These are phyloP conservation scores for Sporothrix phasma DNA, from an alignment of 2,329 filamentous ascomycete species.

Conservation along the genomic window DNA sequence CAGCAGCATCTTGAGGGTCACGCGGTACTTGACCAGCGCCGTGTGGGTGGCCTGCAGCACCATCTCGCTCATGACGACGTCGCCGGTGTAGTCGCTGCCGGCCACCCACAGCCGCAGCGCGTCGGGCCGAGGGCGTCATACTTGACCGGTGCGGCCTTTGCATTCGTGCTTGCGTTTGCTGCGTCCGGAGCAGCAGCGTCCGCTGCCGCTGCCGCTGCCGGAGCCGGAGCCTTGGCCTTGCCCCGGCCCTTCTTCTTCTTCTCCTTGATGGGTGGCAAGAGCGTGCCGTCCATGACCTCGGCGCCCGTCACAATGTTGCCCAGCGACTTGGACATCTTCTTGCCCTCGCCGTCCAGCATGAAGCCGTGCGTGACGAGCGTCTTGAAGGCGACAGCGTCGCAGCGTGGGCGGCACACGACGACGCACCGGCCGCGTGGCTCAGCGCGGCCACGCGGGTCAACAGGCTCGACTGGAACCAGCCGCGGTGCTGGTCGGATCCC, in stretches of 20 bases:
- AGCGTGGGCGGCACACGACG: not conserved
- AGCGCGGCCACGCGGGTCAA: slow-evolving; percentile 70
- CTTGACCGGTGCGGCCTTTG: slow-evolving; percentile 22
- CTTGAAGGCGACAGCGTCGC: slow-evolving; percentile 53
- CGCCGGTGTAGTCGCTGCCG: slow-evolving; percentile 80
- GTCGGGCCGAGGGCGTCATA: slow-evolving; percentile 71
- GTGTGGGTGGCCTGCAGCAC: slow-evolving; percentile 69
- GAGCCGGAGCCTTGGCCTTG: slow-evolving; percentile 30
- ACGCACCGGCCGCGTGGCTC: slow-evolving; percentile 17
- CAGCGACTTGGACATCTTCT: slow-evolving; percentile 97
- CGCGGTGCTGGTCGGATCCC: slow-evolving; percentile 89
- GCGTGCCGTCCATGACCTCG: slow-evolving; percentile 74
- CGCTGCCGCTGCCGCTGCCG: too few relatives aligned
- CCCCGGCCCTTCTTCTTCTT: slow-evolving; percentile 44
- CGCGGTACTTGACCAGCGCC: slow-evolving; percentile 74
- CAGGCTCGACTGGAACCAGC: slow-evolving; percentile 96
- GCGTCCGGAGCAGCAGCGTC: slow-evolving; percentile 20
- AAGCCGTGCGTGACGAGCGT: slow-evolving; percentile 94
- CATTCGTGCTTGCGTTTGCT: not conserved
- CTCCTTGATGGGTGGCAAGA: slow-evolving; percentile 59
- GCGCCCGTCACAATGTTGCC: slow-evolving; percentile 77
- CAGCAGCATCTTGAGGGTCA: slow-evolving; percentile 82
- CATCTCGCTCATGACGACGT: slow-evolving; percentile 71
- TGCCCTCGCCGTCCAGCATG: slow-evolving; percentile 77
- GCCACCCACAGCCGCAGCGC: slow-evolving; percentile 85